Evolutionary conservation across 805 yeast genomes (phyloP).

Genomic region (Candida ascalaphidarum): DNA sequence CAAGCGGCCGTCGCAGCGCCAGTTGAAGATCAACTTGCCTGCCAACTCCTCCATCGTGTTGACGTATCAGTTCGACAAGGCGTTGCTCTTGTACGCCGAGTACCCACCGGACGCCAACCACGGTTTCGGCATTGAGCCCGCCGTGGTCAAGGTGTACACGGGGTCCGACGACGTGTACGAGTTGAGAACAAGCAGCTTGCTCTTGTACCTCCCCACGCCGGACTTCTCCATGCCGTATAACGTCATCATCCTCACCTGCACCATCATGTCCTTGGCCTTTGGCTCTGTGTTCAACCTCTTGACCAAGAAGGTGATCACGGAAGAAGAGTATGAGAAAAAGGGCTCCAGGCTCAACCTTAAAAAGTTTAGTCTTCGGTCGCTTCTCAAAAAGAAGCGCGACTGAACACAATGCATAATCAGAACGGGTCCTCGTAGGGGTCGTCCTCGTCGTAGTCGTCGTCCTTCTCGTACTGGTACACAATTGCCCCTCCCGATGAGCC

Average conservation of each 20-base stretch:
- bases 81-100: slow-evolving; percentile 75
- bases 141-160: slow-evolving; percentile 55
- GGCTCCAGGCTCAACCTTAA: too few species aligned
- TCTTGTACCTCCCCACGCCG: slow-evolving; percentile 87
- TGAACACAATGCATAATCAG: slow-evolving; percentile 25
- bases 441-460: slow-evolving; percentile 96
- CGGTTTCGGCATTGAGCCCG: slow-evolving; percentile 92
- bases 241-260: slow-evolving; percentile 88
- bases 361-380: too few species aligned
- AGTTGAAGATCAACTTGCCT: slow-evolving; percentile 58
- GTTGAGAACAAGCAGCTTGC: slow-evolving; percentile 76
- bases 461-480: slow-evolving; percentile 91
- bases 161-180: slow-evolving; percentile 29
- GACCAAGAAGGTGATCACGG: slow-evolving; percentile 65
- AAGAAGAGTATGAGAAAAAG: slow-evolving; percentile 50
- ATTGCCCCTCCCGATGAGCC: slow-evolving; percentile 77
- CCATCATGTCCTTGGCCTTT: slow-evolving; percentile 86
- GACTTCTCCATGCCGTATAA: slow-evolving; percentile 99
- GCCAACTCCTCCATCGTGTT: slow-evolving; percentile 50
- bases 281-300: slow-evolving; percentile 79
- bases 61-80: slow-evolving; percentile 78
- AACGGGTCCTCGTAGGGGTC: slow-evolving; percentile 97
- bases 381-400: neutral
- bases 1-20: slow-evolving; percentile 73
- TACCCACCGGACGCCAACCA: slow-evolving; percentile 99